Conservation (phyloP, 768 basidiomycete genomes). For the Rossbeevera mucosa region DNA sequence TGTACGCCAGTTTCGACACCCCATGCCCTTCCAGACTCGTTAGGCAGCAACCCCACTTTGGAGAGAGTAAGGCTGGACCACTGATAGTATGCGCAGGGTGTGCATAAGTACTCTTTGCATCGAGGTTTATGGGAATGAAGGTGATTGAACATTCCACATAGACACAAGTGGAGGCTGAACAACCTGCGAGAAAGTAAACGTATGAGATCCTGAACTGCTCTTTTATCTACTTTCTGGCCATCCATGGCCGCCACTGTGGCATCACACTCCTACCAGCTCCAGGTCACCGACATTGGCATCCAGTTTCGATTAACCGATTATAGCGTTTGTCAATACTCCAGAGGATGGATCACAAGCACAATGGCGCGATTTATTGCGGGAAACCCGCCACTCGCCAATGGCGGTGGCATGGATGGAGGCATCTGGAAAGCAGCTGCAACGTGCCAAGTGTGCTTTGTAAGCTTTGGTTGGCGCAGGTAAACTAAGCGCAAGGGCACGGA, state of each 20-base stretch:
- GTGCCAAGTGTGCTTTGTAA: too few relatives aligned
- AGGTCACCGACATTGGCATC: background rate
- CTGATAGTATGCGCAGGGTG: background rate
- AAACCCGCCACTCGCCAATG: too few relatives aligned
- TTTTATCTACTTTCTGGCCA: background rate
- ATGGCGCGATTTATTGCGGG: too few relatives aligned
- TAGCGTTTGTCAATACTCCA: too few relatives aligned
- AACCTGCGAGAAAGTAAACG: background rate
- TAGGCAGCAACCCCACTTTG: background rate
- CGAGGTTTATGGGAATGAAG: background rate
- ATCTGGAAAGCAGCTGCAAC: too few relatives aligned
- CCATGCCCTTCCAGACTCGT: background rate
- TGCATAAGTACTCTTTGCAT: background rate
- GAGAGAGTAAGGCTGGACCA: too few relatives aligned
- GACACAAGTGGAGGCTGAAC: background rate
- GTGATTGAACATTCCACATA: background rate
- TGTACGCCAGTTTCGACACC: conserved; percentile 4
- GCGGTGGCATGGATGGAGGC: too few relatives aligned
- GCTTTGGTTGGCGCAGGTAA: too few relatives aligned
- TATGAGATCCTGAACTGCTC: background rate
- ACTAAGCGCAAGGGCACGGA: too few relatives aligned
- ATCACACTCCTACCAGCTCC: background rate
- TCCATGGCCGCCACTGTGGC: background rate
- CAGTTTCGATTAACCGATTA: too few relatives aligned
- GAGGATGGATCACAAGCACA: too few relatives aligned